A percentile compares a stretch with the other conserved stretches of the same genome.
Evolutionary conservation across 176 grass and related monocot genomes (phyloP).

Genomic region (Chloris gayana): DNA sequence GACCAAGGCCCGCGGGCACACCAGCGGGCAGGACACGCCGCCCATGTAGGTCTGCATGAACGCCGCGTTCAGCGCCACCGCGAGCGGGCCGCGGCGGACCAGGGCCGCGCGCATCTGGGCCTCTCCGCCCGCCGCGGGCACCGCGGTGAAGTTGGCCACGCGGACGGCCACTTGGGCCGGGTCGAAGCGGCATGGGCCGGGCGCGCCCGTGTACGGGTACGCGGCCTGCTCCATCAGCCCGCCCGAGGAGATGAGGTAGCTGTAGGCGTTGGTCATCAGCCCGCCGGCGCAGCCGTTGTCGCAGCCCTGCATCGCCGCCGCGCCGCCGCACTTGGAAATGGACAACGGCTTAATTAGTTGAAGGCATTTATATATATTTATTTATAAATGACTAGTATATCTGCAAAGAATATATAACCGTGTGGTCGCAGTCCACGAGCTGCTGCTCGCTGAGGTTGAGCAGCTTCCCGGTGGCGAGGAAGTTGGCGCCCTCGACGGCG

Average conservation of each 20-base stretch:
- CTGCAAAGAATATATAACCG: too few species aligned
- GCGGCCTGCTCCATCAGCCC: constrained; percentile 70
- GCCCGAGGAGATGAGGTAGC: constrained; percentile 67
- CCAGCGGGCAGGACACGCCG: constrained; percentile 77
- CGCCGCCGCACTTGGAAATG: constrained; percentile 60
- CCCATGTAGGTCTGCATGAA: constrained; percentile 94
- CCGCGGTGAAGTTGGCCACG: constrained; percentile 66
- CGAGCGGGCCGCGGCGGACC: constrained; percentile 61
- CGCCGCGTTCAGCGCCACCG: constrained; percentile 77
- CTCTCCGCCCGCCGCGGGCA: constrained; percentile 49
- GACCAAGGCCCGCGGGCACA: constrained; percentile 66
- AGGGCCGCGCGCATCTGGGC: constrained; percentile 62
- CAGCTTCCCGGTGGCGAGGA: constrained; percentile 58
- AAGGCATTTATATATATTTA: too few species aligned
- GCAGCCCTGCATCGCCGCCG: constrained; percentile 55
- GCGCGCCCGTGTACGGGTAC: constrained; percentile 69
- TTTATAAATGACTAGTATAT: too few species aligned
- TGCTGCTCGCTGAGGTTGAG: constrained; percentile 68
- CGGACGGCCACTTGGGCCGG: constrained; percentile 55
- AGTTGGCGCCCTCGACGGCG: constrained; percentile 65
- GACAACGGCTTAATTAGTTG: too few species aligned
- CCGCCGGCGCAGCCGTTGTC: constrained; percentile 79
- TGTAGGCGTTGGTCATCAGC: constrained; percentile 87
- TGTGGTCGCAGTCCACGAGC: constrained; percentile 80
- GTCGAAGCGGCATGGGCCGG: constrained; percentile 74